These are phyloP conservation scores for Aspergillus fischeri DNA, from an alignment of 2,329 filamentous ascomycete genomes.

Conservation along the genomic window DNA sequence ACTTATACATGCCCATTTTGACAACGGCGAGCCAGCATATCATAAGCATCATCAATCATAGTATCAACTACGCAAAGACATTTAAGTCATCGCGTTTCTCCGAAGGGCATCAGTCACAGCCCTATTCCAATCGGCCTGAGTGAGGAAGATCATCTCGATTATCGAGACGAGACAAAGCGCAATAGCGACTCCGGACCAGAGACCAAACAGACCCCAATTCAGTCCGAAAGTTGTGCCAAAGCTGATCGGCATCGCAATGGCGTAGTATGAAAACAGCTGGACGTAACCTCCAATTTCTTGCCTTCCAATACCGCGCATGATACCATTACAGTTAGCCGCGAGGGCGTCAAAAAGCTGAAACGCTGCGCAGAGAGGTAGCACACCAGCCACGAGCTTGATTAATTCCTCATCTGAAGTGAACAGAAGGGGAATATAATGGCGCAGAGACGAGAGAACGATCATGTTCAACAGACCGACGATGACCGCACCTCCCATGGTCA, in stretches of 20 bases:
- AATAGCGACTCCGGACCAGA: conserved; percentile 76
- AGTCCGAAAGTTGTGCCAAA: conserved; percentile 74
- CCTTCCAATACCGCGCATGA: conserved; percentile 80
- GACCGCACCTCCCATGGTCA: conserved; percentile 64
- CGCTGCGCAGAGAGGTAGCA: conserved; percentile 75
- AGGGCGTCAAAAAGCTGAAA: conserved; percentile 89
- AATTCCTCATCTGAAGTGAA: conserved; percentile 73
- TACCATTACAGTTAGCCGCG: conserved; percentile 73
- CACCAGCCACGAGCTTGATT: conserved; percentile 60
- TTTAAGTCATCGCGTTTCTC: conserved; percentile 45
- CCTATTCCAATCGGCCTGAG: conserved; percentile 51
- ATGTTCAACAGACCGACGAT: conserved; percentile 78
- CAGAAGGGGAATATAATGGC: conserved; percentile 69
- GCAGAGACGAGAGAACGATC: conserved; percentile 61
- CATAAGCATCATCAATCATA: neutral
- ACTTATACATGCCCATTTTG: neutral
- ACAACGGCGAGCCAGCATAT: neutral
- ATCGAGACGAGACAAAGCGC: conserved; percentile 58
- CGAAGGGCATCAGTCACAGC: conserved; percentile 58
- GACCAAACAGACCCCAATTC: conserved; percentile 69
- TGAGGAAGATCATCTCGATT: conserved; percentile 57
- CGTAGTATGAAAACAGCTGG: conserved; percentile 82
- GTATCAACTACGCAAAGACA: neutral
- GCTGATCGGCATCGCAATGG: conserved; percentile 77
- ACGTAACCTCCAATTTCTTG: conserved; percentile 89